These are phyloP conservation scores for Eucalyptus curtisii DNA, from an alignment of 345 rosid genomes.

Conservation along the genomic window DNA sequence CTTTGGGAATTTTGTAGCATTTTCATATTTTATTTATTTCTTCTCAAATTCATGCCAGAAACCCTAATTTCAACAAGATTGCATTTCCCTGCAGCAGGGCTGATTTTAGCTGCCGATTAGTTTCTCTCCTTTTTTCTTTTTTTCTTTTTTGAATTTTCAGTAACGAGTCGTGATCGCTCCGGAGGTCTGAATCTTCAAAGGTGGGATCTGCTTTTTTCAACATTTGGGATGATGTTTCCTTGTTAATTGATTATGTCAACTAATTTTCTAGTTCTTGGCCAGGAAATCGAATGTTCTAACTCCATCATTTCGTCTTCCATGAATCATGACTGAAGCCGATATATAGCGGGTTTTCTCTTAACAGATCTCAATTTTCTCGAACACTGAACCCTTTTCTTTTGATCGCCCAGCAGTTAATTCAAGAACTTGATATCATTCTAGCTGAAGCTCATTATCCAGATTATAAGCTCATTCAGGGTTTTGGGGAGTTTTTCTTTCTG, in stretches of 20 bases:
- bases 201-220: neutral
- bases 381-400: neutral
- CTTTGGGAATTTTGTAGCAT: slow-evolving; percentile 1
- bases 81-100: neutral
- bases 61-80: slow-evolving; percentile 49
- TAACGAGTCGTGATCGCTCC: neutral
- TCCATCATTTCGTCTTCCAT: neutral
- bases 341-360: neutral
- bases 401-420: neutral
- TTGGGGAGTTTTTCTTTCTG: slow-evolving; percentile 9
- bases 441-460: neutral
- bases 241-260: neutral
- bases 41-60: slow-evolving; percentile 28
- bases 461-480: slow-evolving; percentile 7
- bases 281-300: neutral
- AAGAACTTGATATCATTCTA: neutral
- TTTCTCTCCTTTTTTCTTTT: neutral
- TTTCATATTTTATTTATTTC: slow-evolving; percentile 30
- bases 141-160: neutral
- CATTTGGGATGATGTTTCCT: neutral
- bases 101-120: neutral
- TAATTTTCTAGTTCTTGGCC: neutral
- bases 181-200: neutral
- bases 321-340: neutral
- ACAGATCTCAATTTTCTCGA: neutral